Base-by-base conservation (phyloP, 768 basidiomycete genomes). In the Lentinula detonsa region DNA sequence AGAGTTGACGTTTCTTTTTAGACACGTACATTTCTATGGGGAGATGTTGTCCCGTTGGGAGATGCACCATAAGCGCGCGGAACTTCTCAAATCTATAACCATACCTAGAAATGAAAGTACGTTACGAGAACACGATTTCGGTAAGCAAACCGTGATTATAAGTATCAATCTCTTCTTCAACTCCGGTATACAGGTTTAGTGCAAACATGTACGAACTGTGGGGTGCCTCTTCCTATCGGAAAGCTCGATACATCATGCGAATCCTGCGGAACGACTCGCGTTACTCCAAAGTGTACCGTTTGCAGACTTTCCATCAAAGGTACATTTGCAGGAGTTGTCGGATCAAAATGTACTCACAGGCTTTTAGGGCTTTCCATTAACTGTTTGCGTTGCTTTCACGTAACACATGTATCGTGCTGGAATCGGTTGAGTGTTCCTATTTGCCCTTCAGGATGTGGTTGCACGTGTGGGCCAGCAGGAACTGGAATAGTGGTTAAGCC, bases 261-360 rank as follows among this genome's bases (percentile, higher is more conserved):
- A 28, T 67, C 71, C 33, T 85, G 81, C 62, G 74, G 72, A 59
- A 73, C 72, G 8, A 71, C 74, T n/a, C 77, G 73, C 46, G 74
- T 72, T 4, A 78, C 77, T 69, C 75, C 85, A 1, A 72, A 72
- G 5, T 93, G 91, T 68, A 82, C 88, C 0, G 80, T 93, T 16
- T 93, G 91, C 69, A 80, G 90, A 52, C 79, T 93, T 34, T 87
- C 89, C 5, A 84, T 88, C 61, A 88, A 85, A 79, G 89, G 91
- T 85, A 63, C 9, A 77, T 56, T 39, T 56, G 45, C 21, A 11
- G 6, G 49, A 28, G 4, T 49, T 28, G 28, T 5, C 4, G 23
- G 2, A 13, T 50, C 40, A 31, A 18, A 21, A 51, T 59, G 49
- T 57, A 18, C 1, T 63, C 28, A 51, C 21, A 21, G 9, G 11